Conservation (phyloP, 257 asterid genomes). For the Coffea canephora region DNA sequence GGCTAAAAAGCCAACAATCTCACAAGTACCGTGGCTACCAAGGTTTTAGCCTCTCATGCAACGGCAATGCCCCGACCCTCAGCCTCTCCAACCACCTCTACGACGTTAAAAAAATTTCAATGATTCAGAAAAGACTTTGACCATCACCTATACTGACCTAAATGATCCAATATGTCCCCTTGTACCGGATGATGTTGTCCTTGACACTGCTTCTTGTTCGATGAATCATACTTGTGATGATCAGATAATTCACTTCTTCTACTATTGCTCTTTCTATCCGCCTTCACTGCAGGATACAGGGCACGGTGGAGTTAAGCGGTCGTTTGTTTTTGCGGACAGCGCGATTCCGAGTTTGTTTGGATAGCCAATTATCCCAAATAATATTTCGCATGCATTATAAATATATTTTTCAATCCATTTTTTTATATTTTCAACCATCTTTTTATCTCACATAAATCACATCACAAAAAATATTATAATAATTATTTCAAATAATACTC, state of each 20-base stretch:
- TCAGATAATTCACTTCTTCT: constrained; percentile 9
- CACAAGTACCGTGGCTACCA: constrained; percentile 10
- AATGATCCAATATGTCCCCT: constrained; percentile 5
- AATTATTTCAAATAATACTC: no score
- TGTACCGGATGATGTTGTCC: not conserved
- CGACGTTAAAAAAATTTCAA: constrained; percentile 6
- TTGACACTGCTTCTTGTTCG: not conserved
- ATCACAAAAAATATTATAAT: no score
- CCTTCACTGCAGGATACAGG: constrained; percentile 10
- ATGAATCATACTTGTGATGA: not conserved
- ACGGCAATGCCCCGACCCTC: not conserved
- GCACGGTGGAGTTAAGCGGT: constrained; percentile 1
- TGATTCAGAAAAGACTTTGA: constrained; percentile 12
- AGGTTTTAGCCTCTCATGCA: constrained; percentile 12
- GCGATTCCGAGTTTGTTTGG: constrained; percentile 16
- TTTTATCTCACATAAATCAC: no score
- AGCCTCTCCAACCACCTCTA: constrained; percentile 12
- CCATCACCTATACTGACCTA: not conserved
- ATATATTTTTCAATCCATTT: no score
- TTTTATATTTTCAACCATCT: no score
- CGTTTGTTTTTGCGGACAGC: constrained; percentile 7
- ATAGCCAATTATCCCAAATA: no score
- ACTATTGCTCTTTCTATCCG: constrained; percentile 17
- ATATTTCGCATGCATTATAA: no score
- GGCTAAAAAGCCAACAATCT: constrained; percentile 11